Base-by-base conservation (phyloP, 768 basidiomycete species). In the Dentipellis fragilis region DNA sequence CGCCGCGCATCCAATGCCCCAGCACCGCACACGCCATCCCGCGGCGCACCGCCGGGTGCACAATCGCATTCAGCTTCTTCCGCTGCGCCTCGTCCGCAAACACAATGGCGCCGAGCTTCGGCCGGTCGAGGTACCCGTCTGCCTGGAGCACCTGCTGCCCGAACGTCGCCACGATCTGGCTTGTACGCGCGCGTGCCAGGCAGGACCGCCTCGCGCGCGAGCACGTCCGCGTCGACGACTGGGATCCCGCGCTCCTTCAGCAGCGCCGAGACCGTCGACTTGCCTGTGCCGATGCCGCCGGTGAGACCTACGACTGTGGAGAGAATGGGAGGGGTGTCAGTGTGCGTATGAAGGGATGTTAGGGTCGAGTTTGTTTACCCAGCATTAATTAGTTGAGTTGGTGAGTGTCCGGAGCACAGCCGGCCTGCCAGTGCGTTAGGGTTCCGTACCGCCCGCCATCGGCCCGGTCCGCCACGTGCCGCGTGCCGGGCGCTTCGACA, bases 261-360 rank as follows among this genome's bases (percentile, higher is more conserved):
- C 42, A 93, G 74, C 7, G 72, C 69, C 0, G 93, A 90, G 10
- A 93, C 96, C 11, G 93, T 89, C 0, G 94, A 96, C 72, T 99
- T 99, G 53, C 95, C 93, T 7, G 93, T 93, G 19, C 93, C 91
- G 56, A 99, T 97, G 2, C 94, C 92, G 8, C 96, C 96, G 29
- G 95, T 97, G 19, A 99, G 80, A 40, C 96, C 95, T 58, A 96
- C 80, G 57, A 98, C 94, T 95, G 60, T 10, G 46, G 17, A 6
- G 6, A 29, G 29, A 29, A 29, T 29, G 29, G 29, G 29, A 29
- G 29, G 29, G n/a, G 6, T 6, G 29, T 29, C 29, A 29, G 29
- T 29, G 6, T 6, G 29, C 29, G 29, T 29, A 29, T 29, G 29
- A 29, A 6, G 29, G 29, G 3, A 29, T 29, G 29, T 6, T 6